phyloP scores from a whole-genome alignment of 164 flowering plant species.

The Kingdonia uniflora region DNA sequence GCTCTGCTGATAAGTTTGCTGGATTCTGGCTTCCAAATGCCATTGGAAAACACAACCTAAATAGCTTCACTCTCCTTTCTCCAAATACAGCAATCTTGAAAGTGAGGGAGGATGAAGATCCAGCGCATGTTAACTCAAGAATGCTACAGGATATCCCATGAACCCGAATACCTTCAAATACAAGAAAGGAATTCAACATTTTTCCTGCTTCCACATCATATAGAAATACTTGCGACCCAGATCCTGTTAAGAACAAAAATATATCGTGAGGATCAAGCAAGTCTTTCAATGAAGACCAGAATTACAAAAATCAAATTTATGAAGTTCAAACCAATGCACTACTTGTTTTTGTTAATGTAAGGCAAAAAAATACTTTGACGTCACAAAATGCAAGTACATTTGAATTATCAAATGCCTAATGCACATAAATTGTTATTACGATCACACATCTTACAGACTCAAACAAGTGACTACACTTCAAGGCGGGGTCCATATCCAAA shows the following conservation, averaged over 20 bases:
- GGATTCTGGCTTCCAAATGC: slow-evolving; percentile 5
- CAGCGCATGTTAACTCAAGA: slow-evolving; percentile 4
- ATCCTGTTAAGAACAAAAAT: slow-evolving; percentile 31
- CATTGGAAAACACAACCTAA: slow-evolving; percentile 23
- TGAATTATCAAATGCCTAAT: neutral
- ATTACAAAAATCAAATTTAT: neutral
- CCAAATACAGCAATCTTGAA: slow-evolving; percentile 57
- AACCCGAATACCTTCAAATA: slow-evolving; percentile 77
- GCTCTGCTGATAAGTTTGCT: slow-evolving; percentile 11
- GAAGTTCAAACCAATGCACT: neutral
- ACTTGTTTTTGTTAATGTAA: neutral
- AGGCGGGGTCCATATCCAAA: no score
- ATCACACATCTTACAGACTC: no score
- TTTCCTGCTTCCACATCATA: slow-evolving; percentile 44
- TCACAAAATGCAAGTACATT: neutral
- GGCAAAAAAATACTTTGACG: neutral
- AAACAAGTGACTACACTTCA: no score
- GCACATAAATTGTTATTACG: no score
- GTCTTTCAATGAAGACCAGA: neutral
- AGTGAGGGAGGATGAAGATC: slow-evolving; percentile 11
- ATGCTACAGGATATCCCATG: slow-evolving; percentile 54
- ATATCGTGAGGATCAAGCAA: neutral
- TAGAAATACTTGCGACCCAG: slow-evolving; percentile 71
- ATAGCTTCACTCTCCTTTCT: slow-evolving; percentile 68
- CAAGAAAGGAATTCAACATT: slow-evolving; percentile 36